Conservation (phyloP, 192 early-diverging fungal species). For the Coemansia sp. region DNA sequence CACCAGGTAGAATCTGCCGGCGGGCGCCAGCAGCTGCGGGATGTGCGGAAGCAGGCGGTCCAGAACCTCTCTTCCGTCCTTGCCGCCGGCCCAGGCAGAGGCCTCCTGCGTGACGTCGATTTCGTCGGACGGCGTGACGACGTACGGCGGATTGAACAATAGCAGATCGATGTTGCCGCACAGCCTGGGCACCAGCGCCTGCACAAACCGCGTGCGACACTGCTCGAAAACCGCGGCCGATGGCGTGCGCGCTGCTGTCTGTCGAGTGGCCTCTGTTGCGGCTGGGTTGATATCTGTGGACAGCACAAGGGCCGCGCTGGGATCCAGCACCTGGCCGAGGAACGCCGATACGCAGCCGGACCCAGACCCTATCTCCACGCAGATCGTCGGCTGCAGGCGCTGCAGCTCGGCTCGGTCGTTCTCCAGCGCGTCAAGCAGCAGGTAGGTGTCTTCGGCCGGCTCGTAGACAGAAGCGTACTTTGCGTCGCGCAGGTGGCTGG, state of each 20-base stretch:
- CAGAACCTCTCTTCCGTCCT: conserved; percentile 84
- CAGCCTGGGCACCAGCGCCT: conserved; percentile 57
- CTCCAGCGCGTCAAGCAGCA: conserved; percentile 91
- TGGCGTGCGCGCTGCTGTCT: conserved; percentile 61
- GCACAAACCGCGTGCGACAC: conserved; percentile 62
- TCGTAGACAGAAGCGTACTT: conserved; percentile 80
- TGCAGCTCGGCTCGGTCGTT: conserved; percentile 60
- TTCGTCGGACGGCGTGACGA: conserved; percentile 78
- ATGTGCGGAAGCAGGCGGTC: conserved; percentile 74
- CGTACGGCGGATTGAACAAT: conserved; percentile 95
- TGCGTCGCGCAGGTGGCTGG: conserved; percentile 62
- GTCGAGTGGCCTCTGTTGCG: conserved; percentile 64
- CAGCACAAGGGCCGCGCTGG: conserved; percentile 34
- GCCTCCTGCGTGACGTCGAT: conserved; percentile 61
- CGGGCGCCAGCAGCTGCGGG: conserved; percentile 61
- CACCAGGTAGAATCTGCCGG: conserved; percentile 82
- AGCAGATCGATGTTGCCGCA: conserved; percentile 68
- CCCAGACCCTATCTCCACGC: conserved; percentile 87
- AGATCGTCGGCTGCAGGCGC: conserved; percentile 58
- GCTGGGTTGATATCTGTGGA: conserved; percentile 82
- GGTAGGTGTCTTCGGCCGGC: conserved; percentile 91
- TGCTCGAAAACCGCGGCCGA: conserved; percentile 53
- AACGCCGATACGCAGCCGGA: conserved; percentile 86
- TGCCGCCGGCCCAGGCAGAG: conserved; percentile 91
- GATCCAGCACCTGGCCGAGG: conserved; percentile 48